These are phyloP conservation scores for Castanea mollissima DNA, from an alignment of 306 rosid species.

Conservation along the genomic window DNA sequence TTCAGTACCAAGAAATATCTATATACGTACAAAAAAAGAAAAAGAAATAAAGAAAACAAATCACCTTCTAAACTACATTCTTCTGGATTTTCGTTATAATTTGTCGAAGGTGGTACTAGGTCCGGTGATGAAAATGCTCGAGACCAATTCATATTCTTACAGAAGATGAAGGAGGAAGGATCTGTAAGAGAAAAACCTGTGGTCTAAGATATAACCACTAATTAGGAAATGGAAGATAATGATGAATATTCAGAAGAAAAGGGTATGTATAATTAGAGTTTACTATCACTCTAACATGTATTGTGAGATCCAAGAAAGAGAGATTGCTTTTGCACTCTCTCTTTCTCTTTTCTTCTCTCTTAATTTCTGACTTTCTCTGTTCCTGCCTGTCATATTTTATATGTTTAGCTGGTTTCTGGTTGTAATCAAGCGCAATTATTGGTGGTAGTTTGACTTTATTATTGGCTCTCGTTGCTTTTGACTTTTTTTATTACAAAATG, in stretches of 20 bases:
- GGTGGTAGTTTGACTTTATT: slow-evolving; percentile 60
- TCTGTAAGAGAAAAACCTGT: slow-evolving; percentile 10
- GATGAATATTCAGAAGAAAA: slow-evolving; percentile 18
- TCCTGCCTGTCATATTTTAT: slow-evolving; percentile 30
- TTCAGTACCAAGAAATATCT: background rate
- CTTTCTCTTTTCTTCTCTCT: slow-evolving; percentile 20
- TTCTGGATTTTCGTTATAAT: slow-evolving; percentile 23
- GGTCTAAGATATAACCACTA: slow-evolving; percentile 5
- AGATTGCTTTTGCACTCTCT: slow-evolving; percentile 45
- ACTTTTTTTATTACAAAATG: background rate
- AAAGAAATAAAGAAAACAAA: background rate
- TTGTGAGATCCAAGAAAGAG: slow-evolving; percentile 51
- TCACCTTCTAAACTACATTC: slow-evolving; percentile 67
- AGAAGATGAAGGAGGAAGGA: slow-evolving; percentile 13
- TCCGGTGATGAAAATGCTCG: slow-evolving; percentile 63
- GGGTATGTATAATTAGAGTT: background rate
- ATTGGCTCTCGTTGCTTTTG: slow-evolving; percentile 23
- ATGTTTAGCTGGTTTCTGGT: slow-evolving; percentile 36
- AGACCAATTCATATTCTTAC: slow-evolving; percentile 31
- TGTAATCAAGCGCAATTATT: slow-evolving; percentile 55
- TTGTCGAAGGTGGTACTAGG: slow-evolving; percentile 36
- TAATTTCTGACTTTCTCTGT: slow-evolving; percentile 13
- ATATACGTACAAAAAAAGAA: background rate
- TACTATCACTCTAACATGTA: slow-evolving; percentile 7
- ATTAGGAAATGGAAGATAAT: slow-evolving; percentile 3